A percentile compares a stretch with the other conserved stretches of the same genome.
phyloP scores from a whole-genome alignment of 345 rosid species.

The Ceriops zippeliana region DNA sequence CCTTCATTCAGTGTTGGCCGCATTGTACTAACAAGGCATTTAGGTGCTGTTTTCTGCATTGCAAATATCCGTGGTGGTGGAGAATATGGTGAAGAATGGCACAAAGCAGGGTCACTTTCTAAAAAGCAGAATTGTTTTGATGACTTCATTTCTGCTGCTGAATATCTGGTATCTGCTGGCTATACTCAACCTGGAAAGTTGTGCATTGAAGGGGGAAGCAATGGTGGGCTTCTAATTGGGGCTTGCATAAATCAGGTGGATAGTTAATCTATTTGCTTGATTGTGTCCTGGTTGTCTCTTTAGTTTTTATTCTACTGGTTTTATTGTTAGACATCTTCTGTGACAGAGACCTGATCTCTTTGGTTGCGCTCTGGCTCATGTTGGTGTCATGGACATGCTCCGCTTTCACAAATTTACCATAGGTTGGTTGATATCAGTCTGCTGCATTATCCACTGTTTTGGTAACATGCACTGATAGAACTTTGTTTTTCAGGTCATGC shows the following conservation, averaged over 20 bases:
- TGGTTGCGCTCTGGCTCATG: conserved; percentile 97
- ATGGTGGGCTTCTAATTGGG: conserved; percentile 90
- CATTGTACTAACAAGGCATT: conserved; percentile 59
- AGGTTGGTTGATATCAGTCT: conserved; percentile 42
- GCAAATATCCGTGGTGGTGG: conserved; percentile 97
- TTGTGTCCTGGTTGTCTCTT: conserved; percentile 2
- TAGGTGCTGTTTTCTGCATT: conserved; percentile 73
- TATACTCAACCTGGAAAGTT: conserved; percentile 69
- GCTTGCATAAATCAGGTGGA: conserved; percentile 94
- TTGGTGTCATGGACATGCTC: conserved; percentile 99
- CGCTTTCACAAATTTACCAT: conserved; percentile 92
- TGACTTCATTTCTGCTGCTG: conserved; percentile 79
- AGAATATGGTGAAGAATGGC: conserved; percentile 98
- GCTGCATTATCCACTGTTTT: not conserved
- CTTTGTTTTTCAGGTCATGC: conserved; percentile 62
- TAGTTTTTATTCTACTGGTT: conserved; percentile 4
- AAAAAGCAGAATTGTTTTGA: conserved; percentile 87
- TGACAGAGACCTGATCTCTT: conserved; percentile 93
- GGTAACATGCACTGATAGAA: conserved; percentile 8
- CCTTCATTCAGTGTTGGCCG: conserved; percentile 76
- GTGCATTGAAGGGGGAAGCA: conserved; percentile 94
- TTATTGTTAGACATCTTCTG: not conserved
- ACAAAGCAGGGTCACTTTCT: conserved; percentile 72
- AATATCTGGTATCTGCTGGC: conserved; percentile 69
- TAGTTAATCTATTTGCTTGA: conserved; percentile 12